These are phyloP conservation scores for Kodamaea laetipori DNA, from an alignment of 805 yeast genomes.

Conservation along the genomic window DNA sequence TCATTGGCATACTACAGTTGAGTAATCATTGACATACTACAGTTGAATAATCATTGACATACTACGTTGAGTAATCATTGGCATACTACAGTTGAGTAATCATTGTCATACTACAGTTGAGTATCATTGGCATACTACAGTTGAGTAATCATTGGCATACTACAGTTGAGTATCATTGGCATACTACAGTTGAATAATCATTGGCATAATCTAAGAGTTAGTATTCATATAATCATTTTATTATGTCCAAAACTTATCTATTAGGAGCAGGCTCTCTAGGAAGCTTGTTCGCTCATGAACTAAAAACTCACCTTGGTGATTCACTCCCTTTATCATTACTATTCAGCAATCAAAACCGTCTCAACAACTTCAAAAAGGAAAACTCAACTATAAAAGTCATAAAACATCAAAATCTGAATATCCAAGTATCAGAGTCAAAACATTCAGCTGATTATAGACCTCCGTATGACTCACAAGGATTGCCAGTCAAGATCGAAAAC, in stretches of 20 bases:
- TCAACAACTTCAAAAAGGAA: conserved; percentile 41
- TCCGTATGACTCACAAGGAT: conserved; percentile 13
- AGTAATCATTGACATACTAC: too few species aligned
- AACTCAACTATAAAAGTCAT: conserved; percentile 40
- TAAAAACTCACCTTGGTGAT: conserved; percentile 45
- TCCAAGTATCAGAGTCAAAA: conserved; percentile 16
- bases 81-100: too few species aligned
- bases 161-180: too few species aligned
- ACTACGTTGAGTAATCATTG: too few species aligned
- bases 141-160: too few species aligned
- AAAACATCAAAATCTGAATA: conserved; percentile 24
- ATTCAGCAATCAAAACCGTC: conserved; percentile 41
- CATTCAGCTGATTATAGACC: conserved; percentile 30
- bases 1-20: too few species aligned
- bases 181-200: too few species aligned
- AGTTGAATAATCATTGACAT: too few species aligned
- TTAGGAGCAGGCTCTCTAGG: conserved; percentile 61
- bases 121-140: too few species aligned
- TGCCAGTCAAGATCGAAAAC: conserved; percentile 43
- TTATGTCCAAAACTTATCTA: conserved; percentile 37
- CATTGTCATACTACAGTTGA: too few species aligned
- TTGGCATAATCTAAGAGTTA: too few species aligned
- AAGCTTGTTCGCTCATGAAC: conserved; percentile 46
- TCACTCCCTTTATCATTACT: conserved; percentile 37
- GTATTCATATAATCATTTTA: too few species aligned